These are phyloP conservation scores for Amanita thiersii DNA, from an alignment of 768 basidiomycete species.

Conservation along the genomic window DNA sequence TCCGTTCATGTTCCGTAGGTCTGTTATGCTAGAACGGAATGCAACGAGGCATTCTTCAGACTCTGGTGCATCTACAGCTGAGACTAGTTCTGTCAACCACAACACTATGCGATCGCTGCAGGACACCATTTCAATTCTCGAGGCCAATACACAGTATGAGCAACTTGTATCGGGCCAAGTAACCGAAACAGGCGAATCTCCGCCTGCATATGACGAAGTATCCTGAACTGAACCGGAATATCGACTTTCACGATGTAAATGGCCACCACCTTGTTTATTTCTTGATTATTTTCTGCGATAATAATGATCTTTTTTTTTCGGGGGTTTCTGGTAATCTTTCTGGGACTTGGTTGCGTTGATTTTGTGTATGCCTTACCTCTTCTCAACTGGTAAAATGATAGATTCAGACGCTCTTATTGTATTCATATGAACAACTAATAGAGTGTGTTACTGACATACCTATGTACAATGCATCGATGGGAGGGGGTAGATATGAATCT, in stretches of 20 bases:
- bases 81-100: constrained; percentile 26
- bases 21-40: constrained; percentile 20
- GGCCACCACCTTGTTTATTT: too few species aligned
- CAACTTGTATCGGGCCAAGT: constrained; percentile 77
- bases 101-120: constrained; percentile 21
- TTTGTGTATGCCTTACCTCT: too few species aligned
- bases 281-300: too few species aligned
- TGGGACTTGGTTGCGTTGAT: too few species aligned
- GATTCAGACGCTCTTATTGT: too few species aligned
- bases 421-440: too few species aligned
- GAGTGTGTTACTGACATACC: background rate
- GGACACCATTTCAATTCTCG: constrained; percentile 23
- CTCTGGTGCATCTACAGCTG: constrained; percentile 26
- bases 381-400: too few species aligned
- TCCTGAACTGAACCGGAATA: too few species aligned
- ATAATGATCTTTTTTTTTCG: too few species aligned
- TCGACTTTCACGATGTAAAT: too few species aligned
- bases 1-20: constrained; percentile 10
- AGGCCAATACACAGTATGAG: constrained; percentile 57
- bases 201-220: constrained; percentile 58
- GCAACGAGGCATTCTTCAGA: constrained; percentile 25
- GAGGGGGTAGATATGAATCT: constrained; percentile 11
- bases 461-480: background rate
- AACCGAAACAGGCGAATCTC: constrained; percentile 73
- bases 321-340: too few species aligned